Base-by-base conservation (phyloP, 768 basidiomycete genomes). In the Gymnopilus junonius region DNA sequence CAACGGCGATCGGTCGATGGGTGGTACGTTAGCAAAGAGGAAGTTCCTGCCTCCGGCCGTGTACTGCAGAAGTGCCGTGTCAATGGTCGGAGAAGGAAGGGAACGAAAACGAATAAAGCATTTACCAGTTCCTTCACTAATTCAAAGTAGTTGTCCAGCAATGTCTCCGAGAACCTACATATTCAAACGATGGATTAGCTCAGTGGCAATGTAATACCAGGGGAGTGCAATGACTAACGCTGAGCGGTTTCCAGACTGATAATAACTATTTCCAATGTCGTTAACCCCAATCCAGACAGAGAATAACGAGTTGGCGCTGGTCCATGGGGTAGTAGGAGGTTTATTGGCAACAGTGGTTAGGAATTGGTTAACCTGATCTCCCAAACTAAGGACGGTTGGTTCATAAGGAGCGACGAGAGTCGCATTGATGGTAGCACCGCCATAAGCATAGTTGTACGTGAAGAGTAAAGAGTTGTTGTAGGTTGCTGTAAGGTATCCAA, bases 261-360 rank as follows among this genome's bases (percentile, higher is more conserved):
- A 82, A 60, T 79, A 87, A 55, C 82, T 85, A 66, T 84, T 84
- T 29, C 84, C 86, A 32, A 90, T 81, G 67, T 90, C 89, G 67
- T 91, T 91, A 65, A 91, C 86, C 1, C 90, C 89, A 60, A 91
- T 89, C 81, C 82, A 91, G n/a, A 90, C 73, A 0, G 84, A 84
- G 73, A 91, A 90, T 50, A 91, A 67, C 56, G 87, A 70, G 67
- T 90, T 85, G 3, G 69, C 65, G 59, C 82, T 81, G 23, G 81
- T 80, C 90, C 89, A 91, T 0, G 83, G 81, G 1, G 84, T 81
- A 1, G 73, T 75, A 8, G 78, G 71, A 0, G 87, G 87, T 69
- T 84, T 85, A 35, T 67, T 75, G 1, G 78, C 84, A 0, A 78
- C 81, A 8, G 78, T 74, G 17, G 63, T 67, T 55, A 89, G 74